phyloP scores from a whole-genome alignment of 129 eudicot genomes.

The Smallanthus sonchifolius region DNA sequence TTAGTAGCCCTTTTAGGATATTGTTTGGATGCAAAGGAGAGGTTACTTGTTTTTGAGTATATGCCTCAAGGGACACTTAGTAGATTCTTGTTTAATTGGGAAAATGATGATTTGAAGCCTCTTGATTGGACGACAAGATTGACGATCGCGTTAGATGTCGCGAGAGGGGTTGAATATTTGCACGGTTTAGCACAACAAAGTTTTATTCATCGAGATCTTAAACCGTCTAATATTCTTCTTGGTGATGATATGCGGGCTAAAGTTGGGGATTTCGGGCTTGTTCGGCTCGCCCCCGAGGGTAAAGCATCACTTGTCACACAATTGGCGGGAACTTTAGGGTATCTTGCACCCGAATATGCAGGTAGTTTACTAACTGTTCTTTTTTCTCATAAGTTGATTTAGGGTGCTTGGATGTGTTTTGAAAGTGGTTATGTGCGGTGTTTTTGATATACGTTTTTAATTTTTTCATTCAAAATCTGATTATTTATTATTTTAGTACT shows the following conservation, averaged over 20 bases:
- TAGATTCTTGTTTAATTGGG: conserved; percentile 71
- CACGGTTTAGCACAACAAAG: conserved; percentile 41
- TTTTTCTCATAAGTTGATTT: not conserved
- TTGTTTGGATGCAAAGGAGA: conserved; percentile 73
- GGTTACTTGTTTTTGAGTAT: conserved; percentile 74
- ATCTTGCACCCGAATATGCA: conserved; percentile 48
- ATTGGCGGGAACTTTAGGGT: conserved; percentile 39
- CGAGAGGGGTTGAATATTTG: conserved; percentile 37
- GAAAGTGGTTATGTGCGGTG: not conserved
- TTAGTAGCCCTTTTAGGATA: conserved; percentile 88
- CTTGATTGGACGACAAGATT: conserved; percentile 38
- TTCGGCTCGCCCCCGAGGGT: conserved; percentile 33
- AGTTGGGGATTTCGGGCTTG: conserved; percentile 40
- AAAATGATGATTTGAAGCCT: conserved; percentile 32
- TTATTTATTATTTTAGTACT: too few species aligned
- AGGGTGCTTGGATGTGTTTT: not conserved
- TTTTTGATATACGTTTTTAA: too few species aligned
- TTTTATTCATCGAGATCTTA: conserved; percentile 37
- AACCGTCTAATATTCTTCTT: conserved; percentile 42
- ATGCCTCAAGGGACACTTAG: conserved; percentile 98
- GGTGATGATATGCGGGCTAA: conserved; percentile 39
- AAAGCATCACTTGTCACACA: conserved; percentile 26
- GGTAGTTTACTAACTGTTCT: conserved; percentile 33
- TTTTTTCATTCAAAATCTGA: too few species aligned
- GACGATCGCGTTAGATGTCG: conserved; percentile 35